Evolutionary conservation across 202 grass and related monocot genomes (phyloP).

Genomic region (Setaria italica): DNA sequence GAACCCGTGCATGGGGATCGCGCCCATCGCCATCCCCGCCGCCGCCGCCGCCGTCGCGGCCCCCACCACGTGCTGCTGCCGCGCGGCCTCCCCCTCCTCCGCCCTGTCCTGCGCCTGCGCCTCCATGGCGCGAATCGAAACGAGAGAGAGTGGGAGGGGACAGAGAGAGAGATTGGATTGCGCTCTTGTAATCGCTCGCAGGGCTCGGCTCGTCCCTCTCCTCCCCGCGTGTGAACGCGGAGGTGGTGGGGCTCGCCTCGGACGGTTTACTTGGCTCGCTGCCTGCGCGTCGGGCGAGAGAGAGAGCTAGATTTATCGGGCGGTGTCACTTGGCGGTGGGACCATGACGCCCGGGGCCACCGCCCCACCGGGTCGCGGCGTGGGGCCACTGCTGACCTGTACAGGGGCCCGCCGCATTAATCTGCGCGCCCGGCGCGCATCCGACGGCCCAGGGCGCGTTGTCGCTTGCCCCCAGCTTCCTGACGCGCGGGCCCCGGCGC

Average conservation of each 20-base stretch:
- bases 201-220: not conserved
- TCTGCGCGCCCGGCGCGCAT: conserved; percentile 47
- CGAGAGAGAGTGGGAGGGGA: not conserved
- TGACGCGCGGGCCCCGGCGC: conserved; percentile 34
- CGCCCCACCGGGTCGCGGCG: conserved; percentile 50
- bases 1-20: conserved; percentile 67
- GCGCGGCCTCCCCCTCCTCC: conserved; percentile 32
- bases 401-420: conserved; percentile 50
- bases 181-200: not conserved
- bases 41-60: not conserved
- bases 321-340: conserved; percentile 60
- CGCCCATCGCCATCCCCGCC: conserved; percentile 42
- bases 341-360: conserved; percentile 63
- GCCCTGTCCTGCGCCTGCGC: conserved; percentile 56
- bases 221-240: conserved; percentile 39
- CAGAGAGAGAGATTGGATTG: not conserved
- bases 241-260: conserved; percentile 16
- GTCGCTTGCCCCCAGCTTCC: conserved; percentile 47
- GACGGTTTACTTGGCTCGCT: conserved; percentile 48
- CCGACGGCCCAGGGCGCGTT: conserved; percentile 54
- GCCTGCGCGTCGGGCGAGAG: not conserved
- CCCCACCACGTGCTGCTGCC: conserved; percentile 2
- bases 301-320: conserved; percentile 38
- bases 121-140: conserved; percentile 58
- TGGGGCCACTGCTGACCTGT: conserved; percentile 58